Base-by-base conservation (phyloP, 306 rosid species). In the Astragalus membranaceus region DNA sequence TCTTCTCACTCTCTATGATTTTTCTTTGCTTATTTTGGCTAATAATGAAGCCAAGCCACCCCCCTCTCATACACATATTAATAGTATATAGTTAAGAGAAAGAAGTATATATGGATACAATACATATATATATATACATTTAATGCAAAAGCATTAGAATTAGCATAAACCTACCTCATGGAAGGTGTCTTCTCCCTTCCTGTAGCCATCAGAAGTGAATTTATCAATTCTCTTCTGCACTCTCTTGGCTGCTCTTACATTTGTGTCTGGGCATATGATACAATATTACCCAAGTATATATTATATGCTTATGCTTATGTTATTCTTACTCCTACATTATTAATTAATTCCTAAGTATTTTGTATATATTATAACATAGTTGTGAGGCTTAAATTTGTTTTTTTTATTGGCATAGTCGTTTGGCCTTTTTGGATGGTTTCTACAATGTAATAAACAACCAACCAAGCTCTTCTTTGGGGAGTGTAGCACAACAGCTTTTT, bases 241-340 rank as follows among this genome's bases (percentile, higher is more conserved):
- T 80, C 90, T 47, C 57, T 76, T 26, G 87, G 88, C 60, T 87
- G 87, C 88, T 73, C 83, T 30, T 88, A 93, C 90, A 78, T 90
- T 78, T 90, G 96, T 52, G 64, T 93, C 1, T 93, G 98, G 93
- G 64, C 87, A 14, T 78, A 65, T 71, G 70, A 70, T 62, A 81
- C 88, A 51, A 77, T 67, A 23, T 76, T 80, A 35, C 29, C 86
- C 41, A 92, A 87, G 98, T 92, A 85, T 29, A 62, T 26, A 26
- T 7, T 36, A 36, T 36, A 36, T 36, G 8, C 8, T 5, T 6
- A 35, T 35, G 7, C 7, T 35, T 47, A 15, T 64, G 0, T 15
- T 15, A 52, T 43, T 6, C 43, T 43, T 10, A 3, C 33, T 48
- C 36, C 33, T 8, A 43, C 29, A n/a, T n/a, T n/a, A 54, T 60